phyloP scores from a whole-genome alignment of 2,329 filamentous ascomycete genomes.

The Cordyceps fumosorosea region DNA sequence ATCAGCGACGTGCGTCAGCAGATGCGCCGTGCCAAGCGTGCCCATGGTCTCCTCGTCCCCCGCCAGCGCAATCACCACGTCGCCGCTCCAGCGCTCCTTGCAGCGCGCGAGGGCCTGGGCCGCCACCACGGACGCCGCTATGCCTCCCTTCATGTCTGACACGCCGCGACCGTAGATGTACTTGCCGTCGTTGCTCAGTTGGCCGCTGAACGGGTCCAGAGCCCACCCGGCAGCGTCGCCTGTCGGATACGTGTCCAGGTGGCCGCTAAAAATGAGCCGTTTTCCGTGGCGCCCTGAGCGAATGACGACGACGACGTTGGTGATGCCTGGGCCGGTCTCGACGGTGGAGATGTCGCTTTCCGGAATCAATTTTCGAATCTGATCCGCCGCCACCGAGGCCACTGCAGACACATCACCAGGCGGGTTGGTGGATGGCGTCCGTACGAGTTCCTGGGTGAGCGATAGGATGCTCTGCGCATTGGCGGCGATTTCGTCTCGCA shows the following conservation, averaged over 20 bases:
- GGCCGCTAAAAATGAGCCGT: conserved; percentile 15
- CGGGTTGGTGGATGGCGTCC: conserved; percentile 6
- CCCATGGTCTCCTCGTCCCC: conserved; percentile 16
- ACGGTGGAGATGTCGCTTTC: conserved; percentile 10
- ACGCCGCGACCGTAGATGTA: conserved; percentile 13
- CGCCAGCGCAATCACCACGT: conserved; percentile 13
- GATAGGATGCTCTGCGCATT: neutral
- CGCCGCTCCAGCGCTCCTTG: conserved; percentile 9
- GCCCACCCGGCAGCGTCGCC: conserved; percentile 12
- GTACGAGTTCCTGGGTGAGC: neutral
- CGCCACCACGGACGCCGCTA: conserved; percentile 13
- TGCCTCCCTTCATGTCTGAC: conserved; percentile 15
- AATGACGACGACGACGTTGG: conserved; percentile 12
- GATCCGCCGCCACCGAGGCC: conserved; percentile 3
- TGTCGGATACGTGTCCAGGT: conserved; percentile 13
- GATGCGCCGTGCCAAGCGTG: conserved; percentile 11
- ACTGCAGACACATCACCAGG: conserved; percentile 9
- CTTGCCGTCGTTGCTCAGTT: conserved; percentile 12
- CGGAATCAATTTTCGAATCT: conserved; percentile 12
- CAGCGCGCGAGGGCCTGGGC: neutral
- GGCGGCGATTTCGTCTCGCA: neutral
- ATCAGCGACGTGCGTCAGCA: conserved; percentile 6
- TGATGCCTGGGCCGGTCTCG: conserved; percentile 10
- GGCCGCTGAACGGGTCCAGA: conserved; percentile 3
- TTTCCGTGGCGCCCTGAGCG: conserved; percentile 6